Base-by-base conservation (phyloP, 441 rosid genomes). In the Adansonia grandidieri region DNA sequence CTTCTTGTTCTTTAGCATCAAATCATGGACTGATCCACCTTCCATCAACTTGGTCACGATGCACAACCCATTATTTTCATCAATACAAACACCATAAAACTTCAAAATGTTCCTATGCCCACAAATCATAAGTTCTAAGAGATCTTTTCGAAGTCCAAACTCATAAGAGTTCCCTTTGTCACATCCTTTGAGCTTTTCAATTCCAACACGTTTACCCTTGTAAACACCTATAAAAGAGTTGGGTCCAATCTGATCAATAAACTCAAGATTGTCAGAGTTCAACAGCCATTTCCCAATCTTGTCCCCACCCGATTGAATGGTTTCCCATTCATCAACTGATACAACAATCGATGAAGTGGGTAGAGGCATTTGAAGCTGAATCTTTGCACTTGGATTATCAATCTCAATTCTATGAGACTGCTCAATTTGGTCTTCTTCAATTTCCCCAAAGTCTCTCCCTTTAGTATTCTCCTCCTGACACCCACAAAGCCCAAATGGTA, bases 131-230 rank as follows among this genome's bases (percentile, higher is more conserved):
- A 95, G 87, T 85, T 89, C 96, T 85, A 95, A 85, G 73, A 90
- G 88, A 81, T 92, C 95, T 85, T 86, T 91, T 37, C 92, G 88
- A 71, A 95, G 89, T 83, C 88, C 94, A 79, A 95, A 93, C 80
- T 91, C 92, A 64, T 92, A 92, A 14, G 92, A 84, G 78, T 91
- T 95, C 80, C 99, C 99, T 80, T 93, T 95, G 58, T 93, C 98
- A 78, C 96, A 95, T 48, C 98, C 99, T 89, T 93, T 93, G 74
- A 93, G 90, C 88, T 93, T 95, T 88, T 95, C 97, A 5, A 93
- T 93, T 73, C 86, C 94, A 66, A 93, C 95, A 70, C 86, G 85
- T 82, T 86, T 93, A 0, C 97, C 96, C 84, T 82, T 90, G 86
- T 89, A 90, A 58, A 84, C 78, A 50, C 99, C 97, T 87, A 88